Conservation (phyloP, 345 rosid genomes). For the Leavenworthia alabamica region DNA sequence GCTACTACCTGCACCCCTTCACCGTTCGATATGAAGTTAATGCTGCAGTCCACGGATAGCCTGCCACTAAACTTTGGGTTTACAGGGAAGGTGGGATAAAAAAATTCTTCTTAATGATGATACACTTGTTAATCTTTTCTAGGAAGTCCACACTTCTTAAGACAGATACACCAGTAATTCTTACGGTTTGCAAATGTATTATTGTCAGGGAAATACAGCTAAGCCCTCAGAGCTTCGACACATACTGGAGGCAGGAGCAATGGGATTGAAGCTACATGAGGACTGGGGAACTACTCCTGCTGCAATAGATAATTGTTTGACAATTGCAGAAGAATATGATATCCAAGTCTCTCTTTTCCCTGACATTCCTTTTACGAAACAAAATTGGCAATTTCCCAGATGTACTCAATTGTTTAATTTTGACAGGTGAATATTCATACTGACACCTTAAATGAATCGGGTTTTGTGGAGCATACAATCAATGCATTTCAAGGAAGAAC, state of each 20-base stretch:
- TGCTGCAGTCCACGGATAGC: slow-evolving; percentile 94
- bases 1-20: slow-evolving; percentile 98
- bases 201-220: slow-evolving; percentile 65
- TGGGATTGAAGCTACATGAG: slow-evolving; percentile 97
- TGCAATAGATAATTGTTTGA: slow-evolving; percentile 84
- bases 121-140: background rate
- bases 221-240: slow-evolving; percentile 70
- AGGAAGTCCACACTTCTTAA: background rate
- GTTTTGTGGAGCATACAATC: slow-evolving; percentile 91
- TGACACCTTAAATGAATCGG: slow-evolving; percentile 93
- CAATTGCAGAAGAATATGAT: slow-evolving; percentile 70
- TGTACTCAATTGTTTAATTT: slow-evolving; percentile 9
- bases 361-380: background rate
- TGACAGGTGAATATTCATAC: slow-evolving; percentile 93
- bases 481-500: slow-evolving; percentile 86
- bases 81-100: slow-evolving; percentile 76
- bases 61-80: slow-evolving; percentile 94
- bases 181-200: slow-evolving; percentile 9
- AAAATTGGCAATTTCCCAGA: background rate
- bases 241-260: slow-evolving; percentile 88
- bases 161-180: background rate
- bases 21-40: slow-evolving; percentile 72
- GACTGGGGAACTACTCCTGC: slow-evolving; percentile 99
- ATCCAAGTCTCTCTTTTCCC: slow-evolving; percentile 47
- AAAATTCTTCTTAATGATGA: background rate